phyloP scores from a whole-genome alignment of 225 moss, liverwort and hornwort species.

The Ulota crispa region DNA sequence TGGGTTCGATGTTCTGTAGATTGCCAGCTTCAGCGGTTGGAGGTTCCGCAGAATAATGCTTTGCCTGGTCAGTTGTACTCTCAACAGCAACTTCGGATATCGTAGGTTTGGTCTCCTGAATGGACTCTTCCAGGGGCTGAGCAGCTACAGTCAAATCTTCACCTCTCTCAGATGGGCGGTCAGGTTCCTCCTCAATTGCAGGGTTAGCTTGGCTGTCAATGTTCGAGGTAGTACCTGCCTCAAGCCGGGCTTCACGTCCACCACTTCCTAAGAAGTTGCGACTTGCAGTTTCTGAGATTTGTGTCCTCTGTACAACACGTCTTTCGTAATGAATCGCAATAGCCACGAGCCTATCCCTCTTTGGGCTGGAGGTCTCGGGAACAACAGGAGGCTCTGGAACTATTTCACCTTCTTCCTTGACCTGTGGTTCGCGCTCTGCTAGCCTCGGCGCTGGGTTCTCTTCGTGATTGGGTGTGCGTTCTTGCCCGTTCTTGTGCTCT shows the following conservation, averaged over 20 bases:
- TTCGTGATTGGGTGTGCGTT: constrained; percentile 17
- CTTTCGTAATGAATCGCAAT: constrained; percentile 31
- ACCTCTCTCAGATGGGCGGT: neutral
- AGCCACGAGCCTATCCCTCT: constrained; percentile 27
- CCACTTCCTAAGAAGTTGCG: neutral
- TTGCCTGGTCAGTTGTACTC: neutral
- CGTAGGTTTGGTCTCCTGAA: neutral
- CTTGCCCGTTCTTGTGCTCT: constrained; percentile 21
- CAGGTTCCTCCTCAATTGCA: neutral
- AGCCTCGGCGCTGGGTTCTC: neutral
- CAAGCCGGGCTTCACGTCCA: neutral
- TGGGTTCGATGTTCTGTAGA: neutral
- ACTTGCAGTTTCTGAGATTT: neutral
- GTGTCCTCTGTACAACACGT: constrained; percentile 7
- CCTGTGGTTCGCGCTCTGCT: constrained; percentile 4
- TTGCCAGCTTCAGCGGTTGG: neutral
- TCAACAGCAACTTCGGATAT: constrained; percentile 2
- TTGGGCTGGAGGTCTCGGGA: constrained; percentile 13
- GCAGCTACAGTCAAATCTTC: neutral
- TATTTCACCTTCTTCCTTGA: constrained; percentile 39
- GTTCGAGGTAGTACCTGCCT: constrained; percentile 15
- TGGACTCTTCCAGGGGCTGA: constrained; percentile 4
- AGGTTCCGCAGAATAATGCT: constrained; percentile 3
- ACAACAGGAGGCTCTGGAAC: constrained; percentile 21
- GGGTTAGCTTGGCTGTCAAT: constrained; percentile 8